phyloP scores from a whole-genome alignment of 345 rosid species.

The Camelina laxa region DNA sequence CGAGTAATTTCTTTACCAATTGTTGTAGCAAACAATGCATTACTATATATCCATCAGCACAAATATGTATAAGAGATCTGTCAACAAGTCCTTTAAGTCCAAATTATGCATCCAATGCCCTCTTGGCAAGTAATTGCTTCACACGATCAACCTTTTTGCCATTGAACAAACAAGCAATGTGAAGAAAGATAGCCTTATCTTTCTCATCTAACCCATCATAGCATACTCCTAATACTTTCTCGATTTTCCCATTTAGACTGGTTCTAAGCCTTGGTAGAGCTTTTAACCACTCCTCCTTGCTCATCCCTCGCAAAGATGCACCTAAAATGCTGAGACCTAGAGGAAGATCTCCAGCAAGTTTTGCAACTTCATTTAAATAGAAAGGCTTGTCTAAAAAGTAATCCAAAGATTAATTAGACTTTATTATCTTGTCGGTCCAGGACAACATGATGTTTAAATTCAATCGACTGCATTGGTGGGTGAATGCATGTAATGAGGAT shows the following conservation, averaged over 20 bases:
- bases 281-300: constrained; percentile 33
- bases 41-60: too few species aligned
- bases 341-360: constrained; percentile 40
- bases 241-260: constrained; percentile 31
- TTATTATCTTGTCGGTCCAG: too few species aligned
- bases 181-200: constrained; percentile 43
- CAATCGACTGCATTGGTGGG: background rate
- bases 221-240: constrained; percentile 25
- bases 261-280: constrained; percentile 25
- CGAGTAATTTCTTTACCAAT: too few species aligned
- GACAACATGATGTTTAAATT: background rate
- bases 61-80: too few species aligned
- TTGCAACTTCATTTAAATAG: background rate
- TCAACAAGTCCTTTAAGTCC: too few species aligned
- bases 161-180: constrained; percentile 44
- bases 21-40: too few species aligned
- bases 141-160: background rate
- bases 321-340: constrained; percentile 49
- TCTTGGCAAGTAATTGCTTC: constrained; percentile 11
- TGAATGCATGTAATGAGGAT: background rate
- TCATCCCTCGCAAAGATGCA: constrained; percentile 21
- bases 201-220: constrained; percentile 40
- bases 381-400: too few species aligned
- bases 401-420: too few species aligned
- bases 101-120: too few species aligned